Conservation (phyloP, 768 basidiomycete genomes). For the Tylopilus plumbeoviolaceoides region DNA sequence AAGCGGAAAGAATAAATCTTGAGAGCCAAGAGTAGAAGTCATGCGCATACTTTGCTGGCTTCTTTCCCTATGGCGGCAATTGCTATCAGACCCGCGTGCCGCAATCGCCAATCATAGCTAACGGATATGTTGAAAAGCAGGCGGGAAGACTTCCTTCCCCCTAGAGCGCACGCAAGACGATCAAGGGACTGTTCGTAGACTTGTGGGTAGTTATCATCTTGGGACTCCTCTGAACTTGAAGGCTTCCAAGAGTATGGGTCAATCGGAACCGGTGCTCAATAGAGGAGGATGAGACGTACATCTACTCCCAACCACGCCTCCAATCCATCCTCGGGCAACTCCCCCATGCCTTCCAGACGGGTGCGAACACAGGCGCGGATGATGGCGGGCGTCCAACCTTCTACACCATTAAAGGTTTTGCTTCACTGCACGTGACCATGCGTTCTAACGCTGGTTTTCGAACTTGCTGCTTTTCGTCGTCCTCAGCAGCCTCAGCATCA, state of each 20-base stretch:
- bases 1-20: neutral
- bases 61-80: slow-evolving; percentile 86
- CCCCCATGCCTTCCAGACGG: slow-evolving; percentile 80
- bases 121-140: slow-evolving; percentile 79
- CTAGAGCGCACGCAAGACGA: slow-evolving; percentile 74
- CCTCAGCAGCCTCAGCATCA: slow-evolving; percentile 35
- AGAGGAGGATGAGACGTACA: slow-evolving; percentile 43
- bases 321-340: slow-evolving; percentile 59
- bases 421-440: slow-evolving; percentile 75
- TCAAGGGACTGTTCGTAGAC: slow-evolving; percentile 84
- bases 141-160: slow-evolving; percentile 73
- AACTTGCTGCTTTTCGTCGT: slow-evolving; percentile 61
- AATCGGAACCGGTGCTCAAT: neutral
- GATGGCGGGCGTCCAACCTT: slow-evolving; percentile 67
- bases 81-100: slow-evolving; percentile 85
- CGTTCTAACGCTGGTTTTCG: slow-evolving; percentile 76
- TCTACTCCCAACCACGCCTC: slow-evolving; percentile 70
- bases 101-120: slow-evolving; percentile 77
- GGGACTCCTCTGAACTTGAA: slow-evolving; percentile 55
- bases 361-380: slow-evolving; percentile 76
- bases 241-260: slow-evolving; percentile 39
- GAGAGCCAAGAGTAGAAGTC: neutral
- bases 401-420: slow-evolving; percentile 63
- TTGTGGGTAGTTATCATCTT: slow-evolving; percentile 61
- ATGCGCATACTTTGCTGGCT: slow-evolving; percentile 53